Conservation (phyloP, 192 early-diverging fungal species). For the Coemansia sp. region DNA sequence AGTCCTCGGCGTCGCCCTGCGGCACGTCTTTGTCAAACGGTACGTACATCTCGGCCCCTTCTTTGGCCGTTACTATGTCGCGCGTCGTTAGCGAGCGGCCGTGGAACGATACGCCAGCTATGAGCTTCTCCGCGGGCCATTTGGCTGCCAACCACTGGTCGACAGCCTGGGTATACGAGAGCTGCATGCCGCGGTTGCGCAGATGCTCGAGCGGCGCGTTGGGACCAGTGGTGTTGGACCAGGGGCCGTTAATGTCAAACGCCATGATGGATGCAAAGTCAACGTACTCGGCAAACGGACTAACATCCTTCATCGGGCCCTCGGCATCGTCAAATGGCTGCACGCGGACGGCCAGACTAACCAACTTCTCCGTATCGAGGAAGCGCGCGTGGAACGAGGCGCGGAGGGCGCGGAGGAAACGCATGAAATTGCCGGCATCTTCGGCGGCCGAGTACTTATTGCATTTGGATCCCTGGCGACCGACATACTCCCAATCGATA, state of each 20-base stretch:
- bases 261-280: slow-evolving; percentile 69
- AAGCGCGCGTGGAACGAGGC: slow-evolving; percentile 35
- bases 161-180: slow-evolving; percentile 52
- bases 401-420: slow-evolving; percentile 46
- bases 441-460: slow-evolving; percentile 51
- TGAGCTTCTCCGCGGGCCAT: slow-evolving; percentile 63
- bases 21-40: slow-evolving; percentile 46
- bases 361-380: slow-evolving; percentile 47
- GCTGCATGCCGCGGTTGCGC: slow-evolving; percentile 31
- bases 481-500: slow-evolving; percentile 69
- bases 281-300: slow-evolving; percentile 61
- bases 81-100: slow-evolving; percentile 56
- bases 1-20: slow-evolving; percentile 57
- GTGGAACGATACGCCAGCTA: slow-evolving; percentile 62
- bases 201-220: slow-evolving; percentile 59
- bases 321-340: slow-evolving; percentile 58
- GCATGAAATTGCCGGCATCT: slow-evolving; percentile 41
- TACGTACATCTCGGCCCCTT: slow-evolving; percentile 43
- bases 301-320: slow-evolving; percentile 58
- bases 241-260: slow-evolving; percentile 65
- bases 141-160: slow-evolving; percentile 60
- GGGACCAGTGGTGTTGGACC: slow-evolving; percentile 60
- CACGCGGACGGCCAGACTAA: slow-evolving; percentile 65
- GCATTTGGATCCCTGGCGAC: slow-evolving; percentile 57
- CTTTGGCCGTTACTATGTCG: slow-evolving; percentile 47